Evolutionary conservation across 208 protist genomes (phyloP).

Genomic region (Crithidia acanthocephali): DNA sequence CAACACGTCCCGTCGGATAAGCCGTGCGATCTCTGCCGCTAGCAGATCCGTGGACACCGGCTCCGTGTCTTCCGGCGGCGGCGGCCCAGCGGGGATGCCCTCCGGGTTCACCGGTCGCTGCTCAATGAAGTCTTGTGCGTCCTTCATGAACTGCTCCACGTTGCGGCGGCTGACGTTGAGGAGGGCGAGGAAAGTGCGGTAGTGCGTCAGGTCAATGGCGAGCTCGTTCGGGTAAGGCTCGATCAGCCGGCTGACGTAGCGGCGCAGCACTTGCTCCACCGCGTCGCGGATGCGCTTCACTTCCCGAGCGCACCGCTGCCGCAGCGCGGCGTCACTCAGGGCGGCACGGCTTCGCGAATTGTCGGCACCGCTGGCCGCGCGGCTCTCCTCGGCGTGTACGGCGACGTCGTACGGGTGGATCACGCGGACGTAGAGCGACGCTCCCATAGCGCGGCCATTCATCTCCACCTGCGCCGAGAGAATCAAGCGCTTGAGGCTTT

Average conservation of each 20-base stretch:
- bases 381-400: neutral
- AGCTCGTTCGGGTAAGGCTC: conserved; percentile 51
- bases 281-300: conserved; percentile 18
- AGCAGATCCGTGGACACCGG: conserved; percentile 44
- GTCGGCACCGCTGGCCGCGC: too few relatives aligned
- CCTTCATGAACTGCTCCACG: conserved; percentile 40
- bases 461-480: conserved; percentile 33
- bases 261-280: conserved; percentile 38
- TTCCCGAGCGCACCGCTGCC: neutral
- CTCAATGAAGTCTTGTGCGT: conserved; percentile 23
- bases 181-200: conserved; percentile 40
- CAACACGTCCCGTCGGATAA: conserved; percentile 49
- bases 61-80: conserved; percentile 11
- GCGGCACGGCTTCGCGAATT: too few relatives aligned
- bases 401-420: conserved; percentile 17
- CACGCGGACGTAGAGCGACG: conserved; percentile 63
- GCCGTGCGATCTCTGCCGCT: conserved; percentile 42
- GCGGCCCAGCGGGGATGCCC: conserved; percentile 28
- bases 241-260: conserved; percentile 41
- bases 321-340: neutral
- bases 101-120: conserved; percentile 26
- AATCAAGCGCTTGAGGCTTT: conserved; percentile 19
- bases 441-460: conserved; percentile 35
- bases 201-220: conserved; percentile 60
- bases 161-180: conserved; percentile 31